phyloP scores from a whole-genome alignment of 352 stramenopile species.

The Phytophthora litchii region DNA sequence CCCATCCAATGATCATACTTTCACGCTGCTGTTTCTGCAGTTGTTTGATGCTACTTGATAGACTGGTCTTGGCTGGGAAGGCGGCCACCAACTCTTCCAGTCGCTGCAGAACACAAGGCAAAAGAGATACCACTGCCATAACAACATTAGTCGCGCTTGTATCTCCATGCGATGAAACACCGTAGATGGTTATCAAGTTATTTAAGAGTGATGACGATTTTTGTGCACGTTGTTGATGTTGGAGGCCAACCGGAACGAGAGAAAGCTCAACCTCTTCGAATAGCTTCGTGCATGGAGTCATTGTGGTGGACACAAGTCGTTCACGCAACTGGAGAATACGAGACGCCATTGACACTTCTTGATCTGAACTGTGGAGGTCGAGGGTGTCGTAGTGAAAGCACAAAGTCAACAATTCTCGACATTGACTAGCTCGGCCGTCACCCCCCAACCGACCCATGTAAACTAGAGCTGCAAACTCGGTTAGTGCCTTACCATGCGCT shows the following conservation, averaged over 20 bases:
- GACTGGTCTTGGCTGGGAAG: constrained; percentile 41
- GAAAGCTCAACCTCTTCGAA: constrained; percentile 27
- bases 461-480: constrained; percentile 35
- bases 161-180: neutral
- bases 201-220: constrained; percentile 12
- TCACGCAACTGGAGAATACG: constrained; percentile 34
- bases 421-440: constrained; percentile 30
- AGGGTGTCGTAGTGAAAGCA: constrained; percentile 35
- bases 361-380: constrained; percentile 25
- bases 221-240: constrained; percentile 7
- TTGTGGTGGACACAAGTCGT: constrained; percentile 21
- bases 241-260: constrained; percentile 21
- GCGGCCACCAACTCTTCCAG: constrained; percentile 27
- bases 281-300: constrained; percentile 9
- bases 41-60: constrained; percentile 44
- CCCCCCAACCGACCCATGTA: constrained; percentile 41
- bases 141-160: neutral
- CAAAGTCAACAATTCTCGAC: constrained; percentile 39
- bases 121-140: neutral
- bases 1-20: constrained; percentile 47
- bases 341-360: constrained; percentile 16
- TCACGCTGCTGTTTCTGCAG: constrained; percentile 47
- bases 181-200: constrained; percentile 24
- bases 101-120: constrained; percentile 25
- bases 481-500: constrained; percentile 26